Evolutionary conservation across 345 rosid species (phyloP).

Genomic region (Populus davidiana): DNA sequence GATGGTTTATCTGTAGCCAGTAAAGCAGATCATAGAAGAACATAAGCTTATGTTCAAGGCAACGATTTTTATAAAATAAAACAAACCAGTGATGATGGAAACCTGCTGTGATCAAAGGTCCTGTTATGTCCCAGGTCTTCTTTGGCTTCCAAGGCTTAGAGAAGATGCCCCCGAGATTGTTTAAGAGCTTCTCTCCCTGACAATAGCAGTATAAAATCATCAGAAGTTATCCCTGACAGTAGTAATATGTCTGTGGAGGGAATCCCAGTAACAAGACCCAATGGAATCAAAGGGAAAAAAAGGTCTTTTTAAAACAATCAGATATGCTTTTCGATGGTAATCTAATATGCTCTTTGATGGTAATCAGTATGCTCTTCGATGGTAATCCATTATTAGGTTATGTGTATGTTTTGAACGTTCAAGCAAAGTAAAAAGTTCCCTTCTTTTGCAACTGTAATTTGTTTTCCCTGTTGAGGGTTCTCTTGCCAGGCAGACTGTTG

Average conservation of each 20-base stretch:
- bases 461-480: neutral
- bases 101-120: conserved; percentile 32
- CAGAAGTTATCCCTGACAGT: neutral
- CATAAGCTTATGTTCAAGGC: neutral
- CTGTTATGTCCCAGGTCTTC: conserved; percentile 22
- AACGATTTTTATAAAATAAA: neutral
- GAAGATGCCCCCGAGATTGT: conserved; percentile 35
- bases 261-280: neutral
- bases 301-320: neutral
- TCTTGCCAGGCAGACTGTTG: neutral
- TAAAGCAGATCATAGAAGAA: neutral
- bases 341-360: too few species aligned
- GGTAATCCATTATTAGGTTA: neutral
- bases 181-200: conserved; percentile 34
- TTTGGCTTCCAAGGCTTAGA: conserved; percentile 36
- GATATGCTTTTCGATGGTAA: neutral
- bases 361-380: neutral
- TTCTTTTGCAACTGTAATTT: neutral
- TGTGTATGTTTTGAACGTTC: neutral
- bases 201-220: neutral
- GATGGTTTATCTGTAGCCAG: conserved; percentile 21
- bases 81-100: neutral
- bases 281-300: neutral
- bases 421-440: neutral
- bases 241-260: neutral